Evolutionary conservation across 192 early-diverging fungal species (phyloP).

Genomic region (Backusella macrospora): DNA sequence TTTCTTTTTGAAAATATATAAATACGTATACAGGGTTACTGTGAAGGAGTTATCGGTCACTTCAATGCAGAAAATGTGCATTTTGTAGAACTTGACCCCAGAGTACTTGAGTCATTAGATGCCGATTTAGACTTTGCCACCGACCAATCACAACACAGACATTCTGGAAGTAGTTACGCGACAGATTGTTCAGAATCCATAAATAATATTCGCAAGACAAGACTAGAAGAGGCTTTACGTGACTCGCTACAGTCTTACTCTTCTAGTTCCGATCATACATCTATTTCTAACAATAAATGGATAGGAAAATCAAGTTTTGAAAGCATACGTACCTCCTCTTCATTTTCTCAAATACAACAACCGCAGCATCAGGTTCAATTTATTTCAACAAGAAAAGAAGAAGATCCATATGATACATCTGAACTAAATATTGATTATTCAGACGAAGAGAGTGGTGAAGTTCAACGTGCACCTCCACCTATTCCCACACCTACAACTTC

Average conservation of each 20-base stretch:
- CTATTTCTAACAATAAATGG: neutral
- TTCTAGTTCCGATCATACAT: constrained; percentile 18
- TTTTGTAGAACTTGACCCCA: constrained; percentile 50
- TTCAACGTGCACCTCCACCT: neutral
- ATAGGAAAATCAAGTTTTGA: constrained; percentile 25
- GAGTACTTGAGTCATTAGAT: constrained; percentile 42
- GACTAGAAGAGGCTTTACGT: neutral
- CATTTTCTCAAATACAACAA: constrained; percentile 12
- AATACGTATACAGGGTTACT: constrained; percentile 45
- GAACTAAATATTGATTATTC: constrained; percentile 42
- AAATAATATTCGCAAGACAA: neutral
- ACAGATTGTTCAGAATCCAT: neutral
- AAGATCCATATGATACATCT: constrained; percentile 37
- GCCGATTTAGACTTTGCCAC: constrained; percentile 18
- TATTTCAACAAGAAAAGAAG: neutral
- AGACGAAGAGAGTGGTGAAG: constrained; percentile 23
- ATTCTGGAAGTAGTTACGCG: constrained; percentile 1
- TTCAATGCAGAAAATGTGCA: constrained; percentile 54
- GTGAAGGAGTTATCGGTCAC: constrained; percentile 56
- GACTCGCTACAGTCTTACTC: constrained; percentile 27
- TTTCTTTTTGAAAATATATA: neutral
- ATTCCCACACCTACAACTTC: neutral
- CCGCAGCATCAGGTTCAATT: neutral
- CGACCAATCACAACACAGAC: neutral
- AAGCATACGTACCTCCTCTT: constrained; percentile 16